phyloP scores from a whole-genome alignment of 371 early-diverging fungal genomes.

The Blastocladiella emersonii region DNA sequence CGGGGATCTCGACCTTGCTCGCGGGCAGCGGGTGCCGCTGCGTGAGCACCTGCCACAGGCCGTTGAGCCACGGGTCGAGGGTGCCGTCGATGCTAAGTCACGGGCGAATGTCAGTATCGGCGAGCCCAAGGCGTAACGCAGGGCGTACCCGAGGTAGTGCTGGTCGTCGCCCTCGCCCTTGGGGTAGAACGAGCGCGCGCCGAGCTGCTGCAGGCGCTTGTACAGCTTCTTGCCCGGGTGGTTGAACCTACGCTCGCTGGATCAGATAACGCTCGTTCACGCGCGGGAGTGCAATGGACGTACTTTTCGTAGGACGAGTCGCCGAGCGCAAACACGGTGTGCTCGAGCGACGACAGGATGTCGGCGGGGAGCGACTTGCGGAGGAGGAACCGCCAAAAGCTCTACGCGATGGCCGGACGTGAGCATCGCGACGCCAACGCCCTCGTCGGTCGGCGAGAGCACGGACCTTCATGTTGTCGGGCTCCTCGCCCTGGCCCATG shows the following conservation, averaged over 20 bases:
- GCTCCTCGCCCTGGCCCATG: conserved; percentile 88
- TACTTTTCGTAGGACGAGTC: conserved; percentile 85
- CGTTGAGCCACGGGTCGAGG: conserved; percentile 66
- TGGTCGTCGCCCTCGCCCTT: conserved; percentile 94
- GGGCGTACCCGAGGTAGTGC: conserved; percentile 71
- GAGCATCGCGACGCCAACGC: no score
- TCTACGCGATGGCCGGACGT: conserved; percentile 18
- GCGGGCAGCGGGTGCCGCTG: conserved; percentile 41
- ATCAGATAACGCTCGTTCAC: background rate
- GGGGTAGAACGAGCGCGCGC: conserved; percentile 53
- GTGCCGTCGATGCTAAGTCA: conserved; percentile 56
- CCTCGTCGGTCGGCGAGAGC: no score
- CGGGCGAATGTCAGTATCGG: background rate
- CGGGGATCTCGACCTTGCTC: conserved; percentile 32
- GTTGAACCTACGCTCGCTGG: conserved; percentile 54
- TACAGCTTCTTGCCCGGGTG: conserved; percentile 86
- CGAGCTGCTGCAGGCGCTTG: conserved; percentile 75
- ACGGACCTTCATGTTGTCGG: conserved; percentile 75
- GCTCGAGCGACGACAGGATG: conserved; percentile 45
- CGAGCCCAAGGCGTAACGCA: background rate
- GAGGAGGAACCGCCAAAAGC: conserved; percentile 79
- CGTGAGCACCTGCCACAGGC: conserved; percentile 52
- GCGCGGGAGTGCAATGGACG: no score
- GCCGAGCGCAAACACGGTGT: conserved; percentile 85
- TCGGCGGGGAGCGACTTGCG: conserved; percentile 57